Conservation (phyloP, 2,329 filamentous ascomycete species). For the Furcasterigmium sp. region DNA sequence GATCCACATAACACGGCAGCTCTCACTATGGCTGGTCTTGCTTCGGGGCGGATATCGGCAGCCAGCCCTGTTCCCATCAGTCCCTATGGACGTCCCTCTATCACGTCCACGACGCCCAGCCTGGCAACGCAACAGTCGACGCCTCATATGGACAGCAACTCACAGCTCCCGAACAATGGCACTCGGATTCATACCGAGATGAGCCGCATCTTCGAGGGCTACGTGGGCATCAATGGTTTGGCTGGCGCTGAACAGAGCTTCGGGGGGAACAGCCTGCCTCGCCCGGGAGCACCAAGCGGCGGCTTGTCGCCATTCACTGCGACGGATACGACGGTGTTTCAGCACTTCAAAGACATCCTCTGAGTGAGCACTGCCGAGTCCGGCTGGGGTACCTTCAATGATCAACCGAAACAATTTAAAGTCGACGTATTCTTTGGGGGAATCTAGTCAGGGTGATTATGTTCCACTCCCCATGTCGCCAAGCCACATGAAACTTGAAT, state of each 20-base stretch:
- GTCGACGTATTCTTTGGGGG: too few species aligned
- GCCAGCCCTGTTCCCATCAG: slow-evolving; percentile 10
- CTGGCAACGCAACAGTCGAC: slow-evolving; percentile 6
- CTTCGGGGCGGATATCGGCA: slow-evolving; percentile 28
- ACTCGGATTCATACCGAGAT: slow-evolving; percentile 48
- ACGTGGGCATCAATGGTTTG: slow-evolving; percentile 28
- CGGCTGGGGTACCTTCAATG: too few species aligned
- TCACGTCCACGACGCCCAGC: slow-evolving; percentile 14
- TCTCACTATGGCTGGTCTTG: slow-evolving; percentile 50
- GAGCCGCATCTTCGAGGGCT: slow-evolving; percentile 38
- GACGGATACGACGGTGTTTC: slow-evolving; percentile 26
- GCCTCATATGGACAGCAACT: slow-evolving; percentile 2
- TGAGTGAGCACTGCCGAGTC: too few species aligned
- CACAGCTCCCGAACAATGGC: slow-evolving; percentile 31
- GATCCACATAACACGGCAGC: slow-evolving; percentile 48
- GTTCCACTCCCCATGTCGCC: too few species aligned
- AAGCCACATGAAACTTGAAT: too few species aligned
- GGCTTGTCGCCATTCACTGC: slow-evolving; percentile 13
- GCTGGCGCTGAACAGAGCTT: slow-evolving; percentile 18
- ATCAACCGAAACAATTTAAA: too few species aligned
- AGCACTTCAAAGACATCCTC: slow-evolving; percentile 31
- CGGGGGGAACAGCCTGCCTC: slow-evolving; percentile 8
- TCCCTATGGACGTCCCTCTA: slow-evolving; percentile 21
- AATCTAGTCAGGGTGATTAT: too few species aligned
- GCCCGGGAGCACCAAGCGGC: neutral